These are phyloP conservation scores for Vickermania ingenoplastis DNA, from an alignment of 208 protist species.

Conservation along the genomic window DNA sequence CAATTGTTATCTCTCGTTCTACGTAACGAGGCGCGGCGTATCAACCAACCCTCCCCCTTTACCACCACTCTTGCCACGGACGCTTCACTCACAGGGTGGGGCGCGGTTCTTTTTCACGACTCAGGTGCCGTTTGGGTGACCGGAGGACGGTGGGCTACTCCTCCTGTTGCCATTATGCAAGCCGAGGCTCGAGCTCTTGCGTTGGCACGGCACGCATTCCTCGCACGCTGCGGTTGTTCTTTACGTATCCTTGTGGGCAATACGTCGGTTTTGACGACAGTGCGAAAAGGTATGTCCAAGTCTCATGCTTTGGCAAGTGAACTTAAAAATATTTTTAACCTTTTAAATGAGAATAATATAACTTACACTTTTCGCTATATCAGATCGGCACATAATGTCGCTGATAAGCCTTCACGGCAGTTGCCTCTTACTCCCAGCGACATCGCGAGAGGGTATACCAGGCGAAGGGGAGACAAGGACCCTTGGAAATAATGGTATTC, in stretches of 20 bases:
- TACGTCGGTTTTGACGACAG: not conserved
- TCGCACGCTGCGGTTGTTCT: not conserved
- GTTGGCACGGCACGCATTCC: not conserved
- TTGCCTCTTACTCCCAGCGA: not conserved
- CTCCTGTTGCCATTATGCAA: constrained; percentile 2
- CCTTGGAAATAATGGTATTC: not conserved
- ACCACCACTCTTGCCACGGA: constrained; percentile 2
- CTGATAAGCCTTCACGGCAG: not conserved
- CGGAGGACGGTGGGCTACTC: not conserved
- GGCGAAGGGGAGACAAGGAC: not conserved
- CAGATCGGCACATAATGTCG: not conserved
- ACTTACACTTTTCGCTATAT: not conserved
- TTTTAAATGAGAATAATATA: not conserved
- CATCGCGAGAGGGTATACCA: not conserved
- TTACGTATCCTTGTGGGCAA: not conserved
- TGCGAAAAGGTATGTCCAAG: not conserved
- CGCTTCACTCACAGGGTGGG: constrained; percentile 7
- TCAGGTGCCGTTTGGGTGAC: not conserved
- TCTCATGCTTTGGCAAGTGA: not conserved
- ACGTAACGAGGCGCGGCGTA: not conserved
- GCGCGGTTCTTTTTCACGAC: constrained; percentile 1
- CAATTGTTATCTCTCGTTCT: not conserved
- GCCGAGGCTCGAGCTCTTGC: constrained; percentile 5
- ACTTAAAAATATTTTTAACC: not conserved
- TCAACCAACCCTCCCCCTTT: too few relatives aligned